These are phyloP conservation scores for Withania somnifera DNA, from an alignment of 305 asterid species.

Conservation along the genomic window DNA sequence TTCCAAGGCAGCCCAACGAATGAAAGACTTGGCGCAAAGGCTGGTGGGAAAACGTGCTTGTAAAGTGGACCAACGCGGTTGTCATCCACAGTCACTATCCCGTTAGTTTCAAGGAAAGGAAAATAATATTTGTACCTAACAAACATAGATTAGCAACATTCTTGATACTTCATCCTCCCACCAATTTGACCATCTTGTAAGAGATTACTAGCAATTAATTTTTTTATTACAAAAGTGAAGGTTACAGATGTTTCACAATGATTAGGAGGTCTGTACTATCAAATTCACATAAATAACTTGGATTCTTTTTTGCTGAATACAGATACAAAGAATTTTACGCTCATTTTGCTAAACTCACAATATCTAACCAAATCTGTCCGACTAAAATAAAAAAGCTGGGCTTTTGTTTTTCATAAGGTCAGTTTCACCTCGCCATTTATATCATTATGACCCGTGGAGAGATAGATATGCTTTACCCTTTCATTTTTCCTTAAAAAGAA, in stretches of 20 bases:
- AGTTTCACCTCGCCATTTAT: not conserved
- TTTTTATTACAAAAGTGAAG: not conserved
- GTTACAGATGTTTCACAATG: not conserved
- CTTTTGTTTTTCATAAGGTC: not conserved
- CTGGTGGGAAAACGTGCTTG: constrained; percentile 77
- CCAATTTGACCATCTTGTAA: not conserved
- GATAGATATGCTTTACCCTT: not conserved
- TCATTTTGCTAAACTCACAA: not conserved
- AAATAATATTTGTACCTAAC: constrained; percentile 70
- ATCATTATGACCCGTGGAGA: not conserved
- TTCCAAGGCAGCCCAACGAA: constrained; percentile 95
- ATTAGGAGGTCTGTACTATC: not conserved
- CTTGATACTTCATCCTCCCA: not conserved
- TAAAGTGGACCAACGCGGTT: constrained; percentile 83
- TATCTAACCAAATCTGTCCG: not conserved
- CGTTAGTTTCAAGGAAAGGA: constrained; percentile 73
- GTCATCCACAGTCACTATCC: constrained; percentile 64
- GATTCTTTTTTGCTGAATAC: not conserved
- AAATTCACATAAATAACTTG: not conserved
- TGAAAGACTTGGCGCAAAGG: constrained; percentile 70
- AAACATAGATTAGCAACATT: not conserved
- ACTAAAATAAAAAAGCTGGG: not conserved
- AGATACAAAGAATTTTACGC: not conserved
- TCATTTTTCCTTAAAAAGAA: not conserved
- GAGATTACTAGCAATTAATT: not conserved